These are phyloP conservation scores for Eremochloa ophiuroides DNA, from an alignment of 176 grass and related monocot genomes.

Conservation along the genomic window DNA sequence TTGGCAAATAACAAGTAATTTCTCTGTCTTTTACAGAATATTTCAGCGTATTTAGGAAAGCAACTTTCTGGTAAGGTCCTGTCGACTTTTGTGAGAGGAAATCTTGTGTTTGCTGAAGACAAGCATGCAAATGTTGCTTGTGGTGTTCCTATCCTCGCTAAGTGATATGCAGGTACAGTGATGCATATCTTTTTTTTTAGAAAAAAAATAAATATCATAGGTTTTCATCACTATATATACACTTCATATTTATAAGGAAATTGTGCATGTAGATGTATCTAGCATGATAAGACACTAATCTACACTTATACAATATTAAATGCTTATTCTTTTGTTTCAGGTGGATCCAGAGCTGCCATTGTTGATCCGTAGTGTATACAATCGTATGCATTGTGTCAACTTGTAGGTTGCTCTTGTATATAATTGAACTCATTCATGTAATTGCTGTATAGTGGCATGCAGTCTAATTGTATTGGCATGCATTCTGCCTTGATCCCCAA, in stretches of 20 bases:
- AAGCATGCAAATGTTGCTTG: constrained; percentile 68
- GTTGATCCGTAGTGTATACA: constrained; percentile 22
- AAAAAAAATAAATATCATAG: not conserved
- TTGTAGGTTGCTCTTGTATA: not conserved
- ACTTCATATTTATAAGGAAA: not conserved
- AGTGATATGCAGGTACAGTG: constrained; percentile 17
- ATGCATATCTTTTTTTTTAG: not conserved
- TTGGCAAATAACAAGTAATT: not conserved
- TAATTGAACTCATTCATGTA: not conserved
- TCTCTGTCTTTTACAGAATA: constrained; percentile 34
- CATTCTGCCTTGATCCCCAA: not conserved
- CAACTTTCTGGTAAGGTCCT: constrained; percentile 67
- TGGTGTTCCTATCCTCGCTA: constrained; percentile 69
- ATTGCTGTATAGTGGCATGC: constrained; percentile 4
- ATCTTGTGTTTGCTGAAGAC: constrained; percentile 73
- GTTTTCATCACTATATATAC: not conserved
- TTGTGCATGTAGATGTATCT: not conserved
- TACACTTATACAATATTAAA: not conserved
- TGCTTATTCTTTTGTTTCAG: not conserved
- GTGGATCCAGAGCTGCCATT: not conserved
- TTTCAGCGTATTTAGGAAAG: constrained; percentile 69
- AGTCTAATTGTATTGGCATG: not conserved
- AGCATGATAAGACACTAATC: not conserved
- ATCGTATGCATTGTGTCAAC: constrained; percentile 14
- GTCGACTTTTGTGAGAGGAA: constrained; percentile 86